Evolutionary conservation across 805 yeast genomes (phyloP).

Genomic region (Hanseniaspora lachancei): DNA sequence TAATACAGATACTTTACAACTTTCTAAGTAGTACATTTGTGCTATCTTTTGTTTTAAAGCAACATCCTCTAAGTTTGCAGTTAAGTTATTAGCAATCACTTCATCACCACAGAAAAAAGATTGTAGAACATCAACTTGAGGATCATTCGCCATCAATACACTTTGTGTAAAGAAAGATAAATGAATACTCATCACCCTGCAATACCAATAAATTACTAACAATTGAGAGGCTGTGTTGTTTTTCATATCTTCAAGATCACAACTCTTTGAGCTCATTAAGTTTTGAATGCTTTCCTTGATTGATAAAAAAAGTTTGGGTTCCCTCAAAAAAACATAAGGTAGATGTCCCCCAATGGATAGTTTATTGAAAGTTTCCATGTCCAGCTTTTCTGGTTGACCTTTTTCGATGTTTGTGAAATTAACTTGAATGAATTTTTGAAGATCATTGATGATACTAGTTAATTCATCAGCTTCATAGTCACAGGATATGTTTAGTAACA

Average conservation of each 20-base stretch:
- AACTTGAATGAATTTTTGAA: conserved; percentile 42
- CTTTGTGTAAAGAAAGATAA: conserved; percentile 28
- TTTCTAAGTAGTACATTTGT: conserved; percentile 47
- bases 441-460: background rate
- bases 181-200: conserved; percentile 54
- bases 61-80: conserved; percentile 22
- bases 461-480: conserved; percentile 4
- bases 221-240: conserved; percentile 22
- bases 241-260: conserved; percentile 36
- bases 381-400: background rate
- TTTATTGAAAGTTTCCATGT: conserved; percentile 24
- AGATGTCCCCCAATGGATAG: conserved; percentile 53
- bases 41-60: conserved; percentile 30
- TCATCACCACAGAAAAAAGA: conserved; percentile 31
- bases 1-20: conserved; percentile 49
- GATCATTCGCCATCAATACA: conserved; percentile 42
- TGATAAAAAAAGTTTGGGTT: conserved; percentile 33
- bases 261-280: background rate
- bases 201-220: conserved; percentile 59
- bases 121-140: background rate
- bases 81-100: conserved; percentile 27
- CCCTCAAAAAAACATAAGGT: conserved; percentile 48
- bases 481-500: conserved; percentile 23
- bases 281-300: background rate
- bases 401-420: conserved; percentile 42